Conservation (phyloP, 2,329 filamentous ascomycete species). For the Chrysosporium keratinophilum region DNA sequence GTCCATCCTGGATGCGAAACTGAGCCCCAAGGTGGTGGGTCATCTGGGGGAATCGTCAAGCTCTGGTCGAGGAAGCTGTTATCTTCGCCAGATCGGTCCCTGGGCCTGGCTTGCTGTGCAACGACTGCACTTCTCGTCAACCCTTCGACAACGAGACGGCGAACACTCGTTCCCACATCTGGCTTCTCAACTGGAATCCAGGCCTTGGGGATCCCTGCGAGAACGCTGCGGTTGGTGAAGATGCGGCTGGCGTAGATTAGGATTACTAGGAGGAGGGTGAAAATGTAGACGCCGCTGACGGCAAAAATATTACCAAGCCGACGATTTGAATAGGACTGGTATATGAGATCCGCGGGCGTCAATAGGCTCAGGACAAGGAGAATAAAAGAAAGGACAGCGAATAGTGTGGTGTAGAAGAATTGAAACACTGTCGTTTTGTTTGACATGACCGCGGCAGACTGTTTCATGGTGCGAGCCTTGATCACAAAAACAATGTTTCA, state of each 20-base stretch:
- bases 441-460: background rate
- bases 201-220: slow-evolving; percentile 73
- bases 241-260: slow-evolving; percentile 76
- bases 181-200: slow-evolving; percentile 80
- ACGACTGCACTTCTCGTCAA: slow-evolving; percentile 69
- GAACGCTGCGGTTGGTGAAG: slow-evolving; percentile 70
- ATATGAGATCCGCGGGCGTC: slow-evolving; percentile 70
- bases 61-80: slow-evolving; percentile 14
- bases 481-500: background rate
- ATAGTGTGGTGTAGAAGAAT: slow-evolving; percentile 71
- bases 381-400: slow-evolving; percentile 64
- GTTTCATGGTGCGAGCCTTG: background rate
- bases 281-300: slow-evolving; percentile 62
- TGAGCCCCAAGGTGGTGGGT: slow-evolving; percentile 61
- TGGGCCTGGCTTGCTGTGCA: slow-evolving; percentile 64
- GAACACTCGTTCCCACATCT: slow-evolving; percentile 64
- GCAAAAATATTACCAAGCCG: slow-evolving; percentile 76
- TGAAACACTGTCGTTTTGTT: slow-evolving; percentile 41
- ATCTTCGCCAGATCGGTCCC: slow-evolving; percentile 43
- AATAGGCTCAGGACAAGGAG: slow-evolving; percentile 64
- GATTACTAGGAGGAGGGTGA: slow-evolving; percentile 58
- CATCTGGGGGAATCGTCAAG: slow-evolving; percentile 25
- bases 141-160: slow-evolving; percentile 62
- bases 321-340: slow-evolving; percentile 56
- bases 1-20: slow-evolving; percentile 84